phyloP scores from a whole-genome alignment of 2,329 filamentous ascomycete species.

The Alternaria tenuissima region DNA sequence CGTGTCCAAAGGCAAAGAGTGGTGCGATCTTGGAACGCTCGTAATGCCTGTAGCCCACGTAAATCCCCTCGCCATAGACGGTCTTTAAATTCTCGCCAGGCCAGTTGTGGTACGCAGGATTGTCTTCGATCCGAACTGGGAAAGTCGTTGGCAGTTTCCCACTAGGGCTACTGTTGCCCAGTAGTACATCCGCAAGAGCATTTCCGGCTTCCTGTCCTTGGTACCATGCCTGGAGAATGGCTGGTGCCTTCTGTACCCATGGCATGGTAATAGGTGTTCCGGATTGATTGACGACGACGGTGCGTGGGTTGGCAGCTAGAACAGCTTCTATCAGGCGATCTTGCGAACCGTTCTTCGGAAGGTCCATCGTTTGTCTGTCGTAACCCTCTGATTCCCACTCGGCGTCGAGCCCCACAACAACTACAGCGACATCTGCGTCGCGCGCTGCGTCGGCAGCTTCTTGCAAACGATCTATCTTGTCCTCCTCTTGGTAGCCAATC shows the following conservation, averaged over 20 bases:
- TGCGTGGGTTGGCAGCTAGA: slow-evolving; percentile 70
- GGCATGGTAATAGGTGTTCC: slow-evolving; percentile 77
- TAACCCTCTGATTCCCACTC: slow-evolving; percentile 79
- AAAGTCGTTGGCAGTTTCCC: slow-evolving; percentile 79
- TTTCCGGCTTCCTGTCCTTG: slow-evolving; percentile 88
- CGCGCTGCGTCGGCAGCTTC: slow-evolving; percentile 73
- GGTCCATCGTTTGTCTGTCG: slow-evolving; percentile 69
- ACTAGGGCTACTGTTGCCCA: slow-evolving; percentile 76
- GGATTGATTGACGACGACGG: slow-evolving; percentile 76
- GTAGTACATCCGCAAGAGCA: slow-evolving; percentile 78
- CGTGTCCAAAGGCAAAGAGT: slow-evolving; percentile 79
- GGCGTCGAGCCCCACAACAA: slow-evolving; percentile 79
- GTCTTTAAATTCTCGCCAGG: slow-evolving; percentile 74
- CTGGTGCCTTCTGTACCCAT: slow-evolving; percentile 70
- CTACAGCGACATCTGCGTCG: slow-evolving; percentile 76
- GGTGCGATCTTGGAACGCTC: slow-evolving; percentile 68
- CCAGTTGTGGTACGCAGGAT: slow-evolving; percentile 77
- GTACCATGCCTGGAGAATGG: slow-evolving; percentile 81
- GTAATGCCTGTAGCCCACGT: slow-evolving; percentile 77
- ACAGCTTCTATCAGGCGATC: slow-evolving; percentile 72
- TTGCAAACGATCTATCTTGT: slow-evolving; percentile 63
- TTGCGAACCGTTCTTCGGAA: slow-evolving; percentile 64
- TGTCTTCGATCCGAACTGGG: slow-evolving; percentile 66
- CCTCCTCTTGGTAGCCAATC: slow-evolving; percentile 74
- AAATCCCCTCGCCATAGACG: slow-evolving; percentile 75